These are phyloP conservation scores for Eimeria zaria DNA, from an alignment of 169 alveolate species.

Conservation along the genomic window DNA sequence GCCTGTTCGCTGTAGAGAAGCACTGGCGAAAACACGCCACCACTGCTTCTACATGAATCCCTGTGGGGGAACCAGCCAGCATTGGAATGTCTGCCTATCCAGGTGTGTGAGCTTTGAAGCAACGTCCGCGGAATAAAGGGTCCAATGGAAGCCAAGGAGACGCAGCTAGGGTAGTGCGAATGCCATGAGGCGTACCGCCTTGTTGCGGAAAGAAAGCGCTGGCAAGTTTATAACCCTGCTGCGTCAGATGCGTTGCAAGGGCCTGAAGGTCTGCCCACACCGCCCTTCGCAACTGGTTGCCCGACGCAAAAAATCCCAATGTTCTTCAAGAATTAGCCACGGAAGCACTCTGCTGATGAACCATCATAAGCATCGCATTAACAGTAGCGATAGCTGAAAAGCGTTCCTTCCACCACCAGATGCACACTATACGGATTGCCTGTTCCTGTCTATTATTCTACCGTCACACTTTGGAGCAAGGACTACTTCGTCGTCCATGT, in stretches of 20 bases:
- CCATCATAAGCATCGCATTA: not conserved
- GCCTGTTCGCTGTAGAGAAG: not conserved
- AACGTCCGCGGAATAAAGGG: not conserved
- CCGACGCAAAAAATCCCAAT: not conserved
- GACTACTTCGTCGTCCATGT: slow-evolving; percentile 41
- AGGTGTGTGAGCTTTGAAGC: not conserved
- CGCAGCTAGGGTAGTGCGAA: not conserved
- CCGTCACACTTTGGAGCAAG: slow-evolving; percentile 85
- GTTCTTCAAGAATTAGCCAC: not conserved
- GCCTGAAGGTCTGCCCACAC: slow-evolving; percentile 14
- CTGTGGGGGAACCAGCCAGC: not conserved
- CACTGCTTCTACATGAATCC: not conserved
- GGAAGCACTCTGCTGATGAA: not conserved
- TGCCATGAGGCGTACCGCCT: not conserved
- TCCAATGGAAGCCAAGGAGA: not conserved
- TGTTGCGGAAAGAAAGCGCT: not conserved
- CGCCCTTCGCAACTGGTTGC: not conserved
- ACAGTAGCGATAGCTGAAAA: not conserved
- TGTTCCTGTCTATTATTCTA: slow-evolving; percentile 70
- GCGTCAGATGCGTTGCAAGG: not conserved
- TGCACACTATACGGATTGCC: not conserved
- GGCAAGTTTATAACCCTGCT: not conserved
- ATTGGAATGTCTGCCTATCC: not conserved
- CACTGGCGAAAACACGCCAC: not conserved
- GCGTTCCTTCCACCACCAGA: not conserved